Conservation (phyloP, 306 rosid species). For the Casuarina cunninghamiana region DNA sequence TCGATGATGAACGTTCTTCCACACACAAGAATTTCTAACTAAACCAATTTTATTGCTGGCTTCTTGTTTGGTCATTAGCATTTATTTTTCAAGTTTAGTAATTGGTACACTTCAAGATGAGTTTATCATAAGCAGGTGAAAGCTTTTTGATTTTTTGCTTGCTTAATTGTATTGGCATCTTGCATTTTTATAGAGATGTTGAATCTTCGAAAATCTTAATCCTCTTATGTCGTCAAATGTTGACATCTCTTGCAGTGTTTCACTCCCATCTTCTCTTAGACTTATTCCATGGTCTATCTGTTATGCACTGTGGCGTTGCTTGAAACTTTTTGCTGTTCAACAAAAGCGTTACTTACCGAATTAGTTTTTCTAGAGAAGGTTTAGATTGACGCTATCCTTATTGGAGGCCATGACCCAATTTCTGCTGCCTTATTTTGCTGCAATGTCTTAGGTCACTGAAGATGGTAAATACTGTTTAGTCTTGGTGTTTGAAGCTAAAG, state of each 20-base stretch:
- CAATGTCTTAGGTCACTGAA: slow-evolving; percentile 62
- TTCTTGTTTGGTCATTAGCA: slow-evolving; percentile 4
- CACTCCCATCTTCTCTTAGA: background rate
- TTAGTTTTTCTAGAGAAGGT: background rate
- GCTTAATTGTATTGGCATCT: background rate
- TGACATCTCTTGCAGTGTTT: background rate
- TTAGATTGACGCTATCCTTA: background rate
- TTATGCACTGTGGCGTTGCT: background rate
- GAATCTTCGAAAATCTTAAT: background rate
- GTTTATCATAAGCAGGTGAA: slow-evolving; percentile 10
- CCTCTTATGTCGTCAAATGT: background rate
- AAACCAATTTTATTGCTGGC: background rate
- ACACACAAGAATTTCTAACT: background rate
- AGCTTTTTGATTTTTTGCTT: background rate
- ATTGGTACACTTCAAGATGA: background rate
- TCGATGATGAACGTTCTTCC: background rate
- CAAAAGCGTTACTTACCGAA: slow-evolving; percentile 9
- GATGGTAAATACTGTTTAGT: slow-evolving; percentile 77
- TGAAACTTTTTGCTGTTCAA: background rate
- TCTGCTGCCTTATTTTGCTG: slow-evolving; percentile 21
- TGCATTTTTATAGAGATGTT: background rate
- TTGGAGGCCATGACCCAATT: background rate
- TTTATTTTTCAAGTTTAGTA: background rate
- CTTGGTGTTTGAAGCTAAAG: slow-evolving; percentile 80
- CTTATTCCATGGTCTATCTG: background rate